Conservation (phyloP, 2,329 filamentous ascomycete genomes). For the Emydomyces testavorans region DNA sequence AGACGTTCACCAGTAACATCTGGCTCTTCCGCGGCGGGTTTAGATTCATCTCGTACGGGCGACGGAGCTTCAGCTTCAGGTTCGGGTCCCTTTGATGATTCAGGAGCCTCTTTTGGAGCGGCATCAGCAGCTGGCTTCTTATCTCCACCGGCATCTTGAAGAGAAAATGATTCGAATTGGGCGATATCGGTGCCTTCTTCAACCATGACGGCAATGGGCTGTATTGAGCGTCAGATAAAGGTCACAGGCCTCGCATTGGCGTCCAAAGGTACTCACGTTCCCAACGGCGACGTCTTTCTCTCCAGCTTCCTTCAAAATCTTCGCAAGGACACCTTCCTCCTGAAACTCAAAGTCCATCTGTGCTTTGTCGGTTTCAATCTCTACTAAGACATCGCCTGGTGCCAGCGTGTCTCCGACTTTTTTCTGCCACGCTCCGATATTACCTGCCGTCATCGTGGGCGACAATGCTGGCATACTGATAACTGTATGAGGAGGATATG, state of each 20-base stretch:
- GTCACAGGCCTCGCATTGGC: neutral
- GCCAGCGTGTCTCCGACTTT: constrained; percentile 77
- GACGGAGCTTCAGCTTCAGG: constrained; percentile 42
- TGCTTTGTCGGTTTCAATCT: constrained; percentile 99
- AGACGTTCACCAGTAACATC: constrained; percentile 64
- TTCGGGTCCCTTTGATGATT: constrained; percentile 39
- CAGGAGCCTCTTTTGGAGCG: constrained; percentile 48
- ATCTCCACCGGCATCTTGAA: constrained; percentile 84
- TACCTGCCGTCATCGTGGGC: constrained; percentile 92
- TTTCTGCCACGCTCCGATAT: constrained; percentile 97
- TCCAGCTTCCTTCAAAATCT: constrained; percentile 83
- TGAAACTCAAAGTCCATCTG: constrained; percentile 99
- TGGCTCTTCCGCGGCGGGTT: constrained; percentile 40
- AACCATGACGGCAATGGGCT: constrained; percentile 94
- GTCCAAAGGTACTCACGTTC: constrained; percentile 55
- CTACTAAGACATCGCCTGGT: constrained; percentile 89
- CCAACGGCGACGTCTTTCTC: constrained; percentile 91
- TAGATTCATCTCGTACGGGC: constrained; percentile 49
- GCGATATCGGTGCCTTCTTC: constrained; percentile 80
- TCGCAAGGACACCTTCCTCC: constrained; percentile 90
- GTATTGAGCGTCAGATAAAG: constrained; percentile 16
- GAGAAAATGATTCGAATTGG: constrained; percentile 77
- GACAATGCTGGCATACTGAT: constrained; percentile 97
- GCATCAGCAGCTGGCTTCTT: constrained; percentile 55
- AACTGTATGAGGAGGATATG: constrained; percentile 86